Evolutionary conservation across 2,329 filamentous ascomycete species (phyloP), one percentile per base, ranked within the genome.

Genomic region (Colletotrichum paranaense): DNA sequence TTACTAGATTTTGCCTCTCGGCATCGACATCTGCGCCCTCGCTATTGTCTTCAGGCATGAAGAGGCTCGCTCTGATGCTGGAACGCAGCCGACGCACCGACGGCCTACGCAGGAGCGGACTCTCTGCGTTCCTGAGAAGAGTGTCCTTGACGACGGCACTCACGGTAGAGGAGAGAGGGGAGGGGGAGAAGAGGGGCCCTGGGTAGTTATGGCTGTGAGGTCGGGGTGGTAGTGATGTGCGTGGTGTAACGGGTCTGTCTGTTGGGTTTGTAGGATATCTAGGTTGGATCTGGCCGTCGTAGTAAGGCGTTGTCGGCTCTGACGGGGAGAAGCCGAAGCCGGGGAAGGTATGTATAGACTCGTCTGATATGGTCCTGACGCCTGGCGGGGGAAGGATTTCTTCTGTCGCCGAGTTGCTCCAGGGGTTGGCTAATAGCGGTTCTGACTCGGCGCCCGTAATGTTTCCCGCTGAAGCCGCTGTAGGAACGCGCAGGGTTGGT

Each of bases 81-180:
- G 86, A 86, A 59, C 87, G 84, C 67, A 87, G 82, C 14, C 88
- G 84, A 59, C 85, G 82, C 60, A 86, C 81, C 9, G 87, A 87
- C 11, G 85, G 84, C 67, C 82, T 84, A 53, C 83, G 83, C 6
- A 83, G 73, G 24, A 82, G 76, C 0, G 84, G 79, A 38, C 79
- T 80, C 30, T 86, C 84, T 19, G 86, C 82, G 38, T 85, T 84
- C 12, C 87, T 82, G 2, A 89, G 82, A 35, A 90, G 83, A 12
- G 85, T 88, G 75, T 91, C 89, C 55, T 88, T 87, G 56, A 91
- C 87, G 0, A 89, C 88, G 0, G 88, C 88, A 22, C 85, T 89
- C 49, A 91, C 87, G 1, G 89, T 90, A 0, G 89, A 90, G 1
- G 89, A 90, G 42, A 91, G 84, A 0, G 89, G 89, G 0, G 89